Conservation (phyloP, 352 stramenopile species). For the Globisporangium takayamanum region DNA sequence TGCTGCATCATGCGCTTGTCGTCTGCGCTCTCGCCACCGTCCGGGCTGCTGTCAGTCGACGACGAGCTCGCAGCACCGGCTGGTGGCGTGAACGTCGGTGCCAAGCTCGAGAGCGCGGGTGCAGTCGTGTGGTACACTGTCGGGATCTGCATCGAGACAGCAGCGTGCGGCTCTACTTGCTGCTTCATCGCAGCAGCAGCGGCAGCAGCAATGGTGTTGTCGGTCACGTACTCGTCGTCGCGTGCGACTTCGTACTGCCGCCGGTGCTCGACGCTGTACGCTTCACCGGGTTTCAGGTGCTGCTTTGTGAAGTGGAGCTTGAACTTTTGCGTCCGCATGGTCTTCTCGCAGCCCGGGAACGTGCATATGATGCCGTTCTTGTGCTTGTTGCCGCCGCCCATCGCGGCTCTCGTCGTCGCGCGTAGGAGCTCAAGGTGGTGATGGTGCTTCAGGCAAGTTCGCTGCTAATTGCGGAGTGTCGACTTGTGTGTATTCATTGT, state of each 20-base stretch:
- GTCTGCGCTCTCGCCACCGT: background rate
- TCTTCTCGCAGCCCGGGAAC: slow-evolving; percentile 74
- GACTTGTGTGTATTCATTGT: no score
- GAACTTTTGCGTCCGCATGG: slow-evolving; percentile 86
- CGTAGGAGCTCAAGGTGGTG: no score
- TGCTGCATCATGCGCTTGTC: background rate
- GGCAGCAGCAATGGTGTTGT: slow-evolving; percentile 1
- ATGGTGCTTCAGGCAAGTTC: no score
- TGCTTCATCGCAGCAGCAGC: slow-evolving; percentile 7
- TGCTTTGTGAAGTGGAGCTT: slow-evolving; percentile 79
- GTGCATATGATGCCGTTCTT: slow-evolving; percentile 85
- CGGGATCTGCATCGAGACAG: slow-evolving; percentile 6
- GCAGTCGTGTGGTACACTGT: background rate
- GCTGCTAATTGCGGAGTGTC: no score
- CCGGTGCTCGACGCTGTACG: slow-evolving; percentile 72
- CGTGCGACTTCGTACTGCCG: slow-evolving; percentile 71
- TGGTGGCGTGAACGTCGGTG: slow-evolving; percentile 1
- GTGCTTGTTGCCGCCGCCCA: slow-evolving; percentile 80
- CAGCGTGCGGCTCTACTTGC: background rate
- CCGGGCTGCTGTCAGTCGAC: background rate
- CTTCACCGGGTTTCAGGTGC: slow-evolving; percentile 69
- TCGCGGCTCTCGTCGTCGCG: slow-evolving; percentile 7
- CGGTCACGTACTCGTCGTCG: slow-evolving; percentile 35
- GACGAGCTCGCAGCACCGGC: background rate
- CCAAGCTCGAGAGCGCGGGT: background rate